A percentile compares a stretch with the other conserved stretches of the same genome.
Conservation (phyloP, 23 red algal genomes). For the Agarophyton chilense region DNA sequence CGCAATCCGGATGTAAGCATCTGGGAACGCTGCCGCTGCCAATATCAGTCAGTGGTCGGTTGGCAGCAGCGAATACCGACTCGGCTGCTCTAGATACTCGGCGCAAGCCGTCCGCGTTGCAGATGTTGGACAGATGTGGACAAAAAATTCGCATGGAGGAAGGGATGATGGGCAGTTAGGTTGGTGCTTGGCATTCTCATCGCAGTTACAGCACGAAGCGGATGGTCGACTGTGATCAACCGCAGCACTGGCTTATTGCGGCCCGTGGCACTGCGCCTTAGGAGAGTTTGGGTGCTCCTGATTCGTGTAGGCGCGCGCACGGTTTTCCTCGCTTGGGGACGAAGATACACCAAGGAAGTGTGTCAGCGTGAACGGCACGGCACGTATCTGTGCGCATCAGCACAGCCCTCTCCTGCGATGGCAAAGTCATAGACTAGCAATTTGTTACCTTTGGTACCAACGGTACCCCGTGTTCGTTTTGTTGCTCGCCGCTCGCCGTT, state of each 20-base stretch:
- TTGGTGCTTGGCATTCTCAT: constrained; percentile 28
- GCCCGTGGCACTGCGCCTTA: neutral
- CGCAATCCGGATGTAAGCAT: constrained; percentile 47
- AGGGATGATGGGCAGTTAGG: neutral
- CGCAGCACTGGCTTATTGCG: constrained; percentile 13
- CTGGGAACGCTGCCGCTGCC: constrained; percentile 32
- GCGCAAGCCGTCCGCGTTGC: constrained; percentile 44
- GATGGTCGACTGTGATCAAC: neutral
- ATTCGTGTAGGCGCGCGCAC: neutral
- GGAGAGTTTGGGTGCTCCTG: neutral
- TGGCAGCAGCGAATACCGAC: constrained; percentile 34
- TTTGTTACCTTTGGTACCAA: too few species aligned
- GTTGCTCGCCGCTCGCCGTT: neutral
- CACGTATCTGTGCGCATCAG: neutral
- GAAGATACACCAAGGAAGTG: neutral
- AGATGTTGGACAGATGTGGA: constrained; percentile 35
- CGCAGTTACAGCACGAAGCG: neutral
- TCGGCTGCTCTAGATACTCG: constrained; percentile 53
- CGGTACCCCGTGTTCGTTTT: neutral
- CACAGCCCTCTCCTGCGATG: too few species aligned
- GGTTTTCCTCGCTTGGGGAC: neutral
- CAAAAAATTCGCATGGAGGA: constrained; percentile 46
- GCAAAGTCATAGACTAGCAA: too few species aligned
- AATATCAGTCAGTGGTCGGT: constrained; percentile 51
- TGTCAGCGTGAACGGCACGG: neutral